Base-by-base conservation (phyloP, 23 red algal species). In the Cyanidioschyzon merolae region DNA sequence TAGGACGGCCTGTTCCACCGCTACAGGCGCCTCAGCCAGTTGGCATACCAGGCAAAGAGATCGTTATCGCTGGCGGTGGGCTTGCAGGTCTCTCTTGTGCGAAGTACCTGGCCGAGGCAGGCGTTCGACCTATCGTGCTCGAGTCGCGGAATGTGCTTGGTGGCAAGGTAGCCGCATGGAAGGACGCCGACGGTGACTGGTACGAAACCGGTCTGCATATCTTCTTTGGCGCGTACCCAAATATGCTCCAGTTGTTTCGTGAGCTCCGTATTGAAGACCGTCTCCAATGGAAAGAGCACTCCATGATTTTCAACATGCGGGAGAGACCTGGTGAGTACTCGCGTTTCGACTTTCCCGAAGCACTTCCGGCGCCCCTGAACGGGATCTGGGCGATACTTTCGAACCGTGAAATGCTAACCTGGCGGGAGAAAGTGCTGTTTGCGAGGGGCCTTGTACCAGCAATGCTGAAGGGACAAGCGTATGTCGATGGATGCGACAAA, bases 131-230 rank as follows among this genome's bases (percentile, higher is more conserved):
- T 0, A 25, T 84, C 7, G 84, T 96, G 3, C 82, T 86, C 74
- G 92, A 96, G 74, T 79, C 92, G 38, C 79, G 92, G 38, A 82
- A 96, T 45, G 92, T 96, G 39, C 84, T 96, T 36, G 92, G 90
- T 58, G 92, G 92, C 37, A 96, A 96, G 76, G 92, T 96, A 1
- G 92, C 92, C 50, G 92, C 92, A 38, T 96, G 92, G 92, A 90
- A 90, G 68, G 92, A 96, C 57, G 74, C 68, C 41, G 92, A 96
- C 50, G 92, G 92, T 40, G 92, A 96, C 40, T 96, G 92, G 92
- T 96, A 96, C 67, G 92, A 96, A 76, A 96, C 92, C 36, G 92
- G 92, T 32, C 74, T 96, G 76, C 92, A 96, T 68, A 87, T 96
- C 21, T 96, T 96, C 75, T 96, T 96, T 58, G 92, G 92, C 30